Base-by-base conservation (phyloP, 345 rosid genomes). In the Chamaenerion angustifolium region DNA sequence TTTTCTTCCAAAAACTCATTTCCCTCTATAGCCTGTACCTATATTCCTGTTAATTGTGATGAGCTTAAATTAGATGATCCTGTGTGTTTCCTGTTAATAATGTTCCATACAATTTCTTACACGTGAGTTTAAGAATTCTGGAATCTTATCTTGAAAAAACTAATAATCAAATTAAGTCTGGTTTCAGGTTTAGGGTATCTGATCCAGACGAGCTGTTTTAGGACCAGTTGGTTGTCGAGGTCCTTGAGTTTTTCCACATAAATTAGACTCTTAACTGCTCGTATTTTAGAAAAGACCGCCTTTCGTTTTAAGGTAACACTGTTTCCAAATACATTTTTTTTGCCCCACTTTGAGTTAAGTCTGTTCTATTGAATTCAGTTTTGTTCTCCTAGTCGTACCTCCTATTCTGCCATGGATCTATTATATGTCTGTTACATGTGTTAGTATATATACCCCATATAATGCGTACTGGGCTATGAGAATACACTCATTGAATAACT, bases 151-250 rank as follows among this genome's bases (percentile, higher is more conserved):
- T 53, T 18, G 12, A 41, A 13, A 40, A 40, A 53, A 10, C 19
- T 6, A 53, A 49, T 12, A 13, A 31, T 56, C 37, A 51, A 40
- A 14, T 11, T 53, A 12, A 48, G 61, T 57, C 40, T 57, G 47
- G 55, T 57, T 48, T 48, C 54, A 49, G 61, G 55, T 48, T 4
- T 4, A 42, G 8, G 45, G 45, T 46, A 52, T 44, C 25, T 59
- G 63, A 59, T 59, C 11, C 45, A 40, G 40, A 51, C 43, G 11
- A 50, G 45, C 56, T 45, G 50, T 23, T 52, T 56, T 35, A 51
- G 56, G 16, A 43, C 50, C 4, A 31, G 63, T 59, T 45, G 63
- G 51, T 51, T 51, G 51, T 51, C 8, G 45, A 44, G 25, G 56
- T 56, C 42, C 46, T 41, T 48, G 10, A 40, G 21, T 49, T 57